Conservation (phyloP, 208 protist species). For the Leptomonas pyrrhocoris region DNA sequence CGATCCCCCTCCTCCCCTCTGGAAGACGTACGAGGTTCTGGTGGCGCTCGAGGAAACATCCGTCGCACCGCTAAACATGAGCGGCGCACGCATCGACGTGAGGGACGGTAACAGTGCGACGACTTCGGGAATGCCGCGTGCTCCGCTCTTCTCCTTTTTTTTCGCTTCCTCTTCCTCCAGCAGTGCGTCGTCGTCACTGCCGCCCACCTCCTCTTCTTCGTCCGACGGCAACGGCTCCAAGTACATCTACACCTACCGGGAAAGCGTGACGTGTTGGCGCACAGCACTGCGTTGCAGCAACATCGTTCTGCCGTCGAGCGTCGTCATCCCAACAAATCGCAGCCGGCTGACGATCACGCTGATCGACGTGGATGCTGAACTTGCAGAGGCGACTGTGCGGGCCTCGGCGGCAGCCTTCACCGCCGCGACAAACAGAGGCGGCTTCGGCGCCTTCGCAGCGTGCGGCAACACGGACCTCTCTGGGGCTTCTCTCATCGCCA, state of each 20-base stretch:
- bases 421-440: not conserved
- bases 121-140: not conserved
- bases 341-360: slow-evolving; percentile 60
- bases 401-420: not conserved
- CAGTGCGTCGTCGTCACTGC: not conserved
- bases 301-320: slow-evolving; percentile 59
- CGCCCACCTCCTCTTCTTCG: too few relatives aligned
- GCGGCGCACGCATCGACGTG: slow-evolving; percentile 4
- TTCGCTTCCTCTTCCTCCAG: slow-evolving; percentile 9
- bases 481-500: not conserved
- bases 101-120: not conserved
- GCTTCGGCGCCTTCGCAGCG: not conserved
- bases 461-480: not conserved
- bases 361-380: slow-evolving; percentile 56
- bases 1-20: not conserved
- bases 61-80: slow-evolving; percentile 10
- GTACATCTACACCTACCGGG: slow-evolving; percentile 47
- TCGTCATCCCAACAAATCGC: slow-evolving; percentile 45
- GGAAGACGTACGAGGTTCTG: slow-evolving; percentile 40
- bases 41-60: slow-evolving; percentile 54
- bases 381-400: slow-evolving; percentile 45
- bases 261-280: slow-evolving; percentile 54
- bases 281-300: slow-evolving; percentile 49
- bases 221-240: slow-evolving; percentile 2
- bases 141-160: not conserved